Base-by-base conservation (phyloP, 495 filamentous ascomycete species). In the Penicillium tannophilum region DNA sequence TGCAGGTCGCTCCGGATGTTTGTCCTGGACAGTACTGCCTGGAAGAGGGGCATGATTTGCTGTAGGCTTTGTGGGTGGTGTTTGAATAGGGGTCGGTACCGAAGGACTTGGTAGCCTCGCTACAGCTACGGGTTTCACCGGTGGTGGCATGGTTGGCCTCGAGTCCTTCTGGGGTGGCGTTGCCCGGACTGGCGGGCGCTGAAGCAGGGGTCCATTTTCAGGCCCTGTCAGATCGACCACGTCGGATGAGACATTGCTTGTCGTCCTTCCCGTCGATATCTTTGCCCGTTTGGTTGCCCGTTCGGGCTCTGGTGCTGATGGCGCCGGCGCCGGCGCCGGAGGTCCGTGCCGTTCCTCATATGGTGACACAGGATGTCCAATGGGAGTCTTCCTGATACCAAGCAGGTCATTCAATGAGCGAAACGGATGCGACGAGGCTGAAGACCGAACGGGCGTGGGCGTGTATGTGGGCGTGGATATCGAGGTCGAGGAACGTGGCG, bases 391-490 rank as follows among this genome's bases (percentile, higher is more conserved):
- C 16, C 76, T 79, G n/a, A 80, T 83, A 0, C 84, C 84, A 17
- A 88, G 72, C 7, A 87, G 62, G 30, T 83, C 78, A 59, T 85
- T 85, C 31, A 88, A 70, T 1, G 84, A 82, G 35, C 81, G 83
- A 12, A 74, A 62, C 12, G 70, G 55, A 55, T 75, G 71, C 12
- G 70, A 74, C 19, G 68, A 61, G 44, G 54, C 52, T 1, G 66
- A 67, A 1, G 71, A 65, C 14, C 70, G 70, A 7, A 64, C 16
- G 11, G 57, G 20, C 17, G 56, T 31, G 6, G 35, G 36, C 14
- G 26, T 51, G 30, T 43, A 31, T 33, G 20, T 33, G 14, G 70
- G 58, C 39, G 64, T 65, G 1, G 46, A 31, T 4, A 17, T 49
- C 0, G 46, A 45, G 39, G 42, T 35, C 26, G 66, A 57, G 41